Percentiles rank a stretch among this genome's conserved stretches.
These are phyloP conservation scores for Neofusicoccum laricinum DNA, from an alignment of 2,329 filamentous ascomycete species.

Conservation along the genomic window DNA sequence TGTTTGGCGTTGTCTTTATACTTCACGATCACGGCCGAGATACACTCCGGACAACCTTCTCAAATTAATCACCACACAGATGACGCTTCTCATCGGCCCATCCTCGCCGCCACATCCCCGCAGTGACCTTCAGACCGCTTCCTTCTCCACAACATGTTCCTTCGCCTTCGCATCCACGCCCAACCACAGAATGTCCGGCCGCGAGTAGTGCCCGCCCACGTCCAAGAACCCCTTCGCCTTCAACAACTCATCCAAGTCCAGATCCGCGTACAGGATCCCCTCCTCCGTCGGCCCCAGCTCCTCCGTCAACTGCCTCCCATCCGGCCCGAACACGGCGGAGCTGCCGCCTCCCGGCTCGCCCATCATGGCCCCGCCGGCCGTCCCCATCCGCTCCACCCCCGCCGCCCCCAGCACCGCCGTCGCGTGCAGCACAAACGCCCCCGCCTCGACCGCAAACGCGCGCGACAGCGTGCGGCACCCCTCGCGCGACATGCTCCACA, in stretches of 20 bases:
- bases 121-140: not conserved
- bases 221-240: slow-evolving; percentile 46
- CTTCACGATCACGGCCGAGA: too few relatives aligned
- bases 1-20: too few relatives aligned
- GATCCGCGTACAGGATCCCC: slow-evolving; percentile 50
- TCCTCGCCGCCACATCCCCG: too few relatives aligned
- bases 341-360: slow-evolving; percentile 44
- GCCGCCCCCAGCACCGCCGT: slow-evolving; percentile 47
- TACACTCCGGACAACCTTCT: too few relatives aligned
- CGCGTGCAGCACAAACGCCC: slow-evolving; percentile 54
- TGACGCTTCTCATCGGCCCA: too few relatives aligned
- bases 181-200: slow-evolving; percentile 11
- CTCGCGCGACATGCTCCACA: slow-evolving; percentile 9
- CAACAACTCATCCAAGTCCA: slow-evolving; percentile 46
- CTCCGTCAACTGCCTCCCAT: slow-evolving; percentile 47
- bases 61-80: too few relatives aligned
- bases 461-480: slow-evolving; percentile 46
- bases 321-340: slow-evolving; percentile 52
- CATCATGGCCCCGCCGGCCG: slow-evolving; percentile 42
- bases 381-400: slow-evolving; percentile 45
- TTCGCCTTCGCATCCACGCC: not conserved
- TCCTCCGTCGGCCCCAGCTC: slow-evolving; percentile 41
- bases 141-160: not conserved
- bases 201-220: slow-evolving; percentile 23
- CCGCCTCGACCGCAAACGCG: slow-evolving; percentile 57